Base-by-base conservation (phyloP, 176 grass and related monocot species). In the Hyparrhenia diplandra region DNA sequence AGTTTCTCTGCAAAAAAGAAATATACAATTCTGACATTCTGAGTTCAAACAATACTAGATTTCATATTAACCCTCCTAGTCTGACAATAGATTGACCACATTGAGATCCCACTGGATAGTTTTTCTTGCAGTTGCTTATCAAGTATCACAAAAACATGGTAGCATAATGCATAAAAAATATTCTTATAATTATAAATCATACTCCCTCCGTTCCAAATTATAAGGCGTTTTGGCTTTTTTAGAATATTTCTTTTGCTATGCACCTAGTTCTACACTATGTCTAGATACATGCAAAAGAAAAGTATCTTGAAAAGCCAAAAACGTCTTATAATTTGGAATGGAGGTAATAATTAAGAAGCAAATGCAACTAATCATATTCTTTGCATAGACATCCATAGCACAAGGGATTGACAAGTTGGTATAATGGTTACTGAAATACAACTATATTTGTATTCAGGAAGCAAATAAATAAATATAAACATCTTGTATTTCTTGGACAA, bases 1-100 rank as follows among this genome's bases (percentile, higher is more conserved):
- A 99, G 64, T 99, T 99, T 86, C 96, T 99, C 96, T 99, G 88
- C 52, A 69, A 63, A 29, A 14, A 14, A 10, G 5, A 13, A 13
- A 23, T 11, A 60, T 13, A 61, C 58, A 63, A 13, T 13, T 62
- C 24, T 14, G 60, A 63, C 27, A 1, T 60, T 60, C 24, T 30
- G 27, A 30, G 27, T 63, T 30, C 27, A 29, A 63, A 63, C 60
- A 63, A 5, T 63, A 63, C 12, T 29, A 63, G 24, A 30, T 63
- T 30, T 63, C 60, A 63, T 63, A 29, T 30, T 28, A 63, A 63
- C 25, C 60, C 27, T 14, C 27, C 13, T 63, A 29, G 13, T 25
- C 14, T 63, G 60, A 16, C 60, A 63, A 63, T 63, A 63, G 13
- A 30, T 30, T 13, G 24, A 63, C 60, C 24, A 29, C 23, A 58